Conservation (phyloP, 1,284 basidiomycete genomes). For the Pseudozyma pruni region DNA sequence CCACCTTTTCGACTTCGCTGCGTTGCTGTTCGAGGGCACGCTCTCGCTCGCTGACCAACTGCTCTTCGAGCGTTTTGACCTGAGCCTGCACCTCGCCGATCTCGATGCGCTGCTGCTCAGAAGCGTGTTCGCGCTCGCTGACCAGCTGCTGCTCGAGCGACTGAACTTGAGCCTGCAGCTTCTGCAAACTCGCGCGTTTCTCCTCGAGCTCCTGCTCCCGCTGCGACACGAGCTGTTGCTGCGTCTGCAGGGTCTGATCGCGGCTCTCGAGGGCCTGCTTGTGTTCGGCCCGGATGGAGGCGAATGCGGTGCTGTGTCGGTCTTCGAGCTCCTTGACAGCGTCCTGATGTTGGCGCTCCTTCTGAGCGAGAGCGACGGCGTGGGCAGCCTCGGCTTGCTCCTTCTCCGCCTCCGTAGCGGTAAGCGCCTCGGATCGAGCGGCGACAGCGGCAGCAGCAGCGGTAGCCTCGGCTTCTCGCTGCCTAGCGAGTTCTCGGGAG, state of each 20-base stretch:
- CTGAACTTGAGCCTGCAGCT: constrained; percentile 7
- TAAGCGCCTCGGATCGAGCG: constrained; percentile 43
- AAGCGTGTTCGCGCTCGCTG: constrained; percentile 22
- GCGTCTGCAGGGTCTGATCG: constrained; percentile 26
- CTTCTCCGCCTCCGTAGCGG: constrained; percentile 45
- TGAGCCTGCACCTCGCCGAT: constrained; percentile 15
- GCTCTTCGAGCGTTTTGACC: constrained; percentile 17
- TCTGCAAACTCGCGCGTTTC: constrained; percentile 18
- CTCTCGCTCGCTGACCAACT: constrained; percentile 17
- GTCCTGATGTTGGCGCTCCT: constrained; percentile 45
- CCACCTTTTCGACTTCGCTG: constrained; percentile 18
- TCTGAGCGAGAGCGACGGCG: constrained; percentile 35
- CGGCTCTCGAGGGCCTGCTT: constrained; percentile 40
- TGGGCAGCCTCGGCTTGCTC: constrained; percentile 39
- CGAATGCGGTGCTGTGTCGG: constrained; percentile 27
- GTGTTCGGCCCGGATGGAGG: constrained; percentile 39
- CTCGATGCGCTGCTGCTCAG: constrained; percentile 17
- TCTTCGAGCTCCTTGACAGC: constrained; percentile 49
- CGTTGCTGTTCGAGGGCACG: constrained; percentile 15
- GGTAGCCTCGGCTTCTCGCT: constrained; percentile 42
- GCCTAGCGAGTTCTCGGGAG: constrained; percentile 30
- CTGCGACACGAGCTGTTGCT: constrained; percentile 27
- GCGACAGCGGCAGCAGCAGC: constrained; percentile 44
- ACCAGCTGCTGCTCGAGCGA: constrained; percentile 23
- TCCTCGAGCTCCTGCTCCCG: constrained; percentile 24